Base-by-base conservation (phyloP, 2,329 filamentous ascomycete genomes). In the Colletotrichum sidae region DNA sequence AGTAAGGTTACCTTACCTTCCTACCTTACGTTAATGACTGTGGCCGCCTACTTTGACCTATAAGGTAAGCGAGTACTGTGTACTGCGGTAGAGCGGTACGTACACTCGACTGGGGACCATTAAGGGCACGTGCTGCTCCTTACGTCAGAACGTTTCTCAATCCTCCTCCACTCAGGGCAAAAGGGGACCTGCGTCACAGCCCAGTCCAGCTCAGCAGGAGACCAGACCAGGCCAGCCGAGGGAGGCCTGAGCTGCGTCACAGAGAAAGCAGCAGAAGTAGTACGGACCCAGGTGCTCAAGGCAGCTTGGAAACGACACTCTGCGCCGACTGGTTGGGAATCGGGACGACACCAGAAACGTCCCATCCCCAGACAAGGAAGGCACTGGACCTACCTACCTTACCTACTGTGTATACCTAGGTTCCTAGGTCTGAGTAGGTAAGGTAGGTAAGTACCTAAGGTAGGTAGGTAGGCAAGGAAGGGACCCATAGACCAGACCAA, bases 181-280 rank as follows among this genome's bases (percentile, higher is more conserved):
- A 45, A 62, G 60, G 62, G 62, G 62, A 65, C 62, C 62, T 65
- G 62, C 62, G 58, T 65, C 62, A 57, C 62, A 45, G 58, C 25
- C 49, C 33, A n/a, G 44, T 35, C 45, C 46, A 41, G 13, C 39
- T 34, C 12, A 59, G 46, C 34, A 60, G 42, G 49, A 44, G 44
- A 60, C 4, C 25, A 25, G 25, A 25, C 25, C 25, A 25, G 25
- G 25, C 25, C 25, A 25, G 4, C 25, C 25, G 25, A 25, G 25
- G 25, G 25, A 25, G 4, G 25, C 25, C 25, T 4, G 25, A 25
- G 25, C 25, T 25, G 25, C 25, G 25, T 25, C 25, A 25, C 25
- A 25, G 25, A 25, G 25, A 25, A 5, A 25, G 4, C 25, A 25
- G 25, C 25, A 25, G 25, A 25, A 25, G 25, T 25, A 17, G 15